Evolutionary conservation across 176 grass and related monocot species (phyloP).

Genomic region (Panicum miliaceum): DNA sequence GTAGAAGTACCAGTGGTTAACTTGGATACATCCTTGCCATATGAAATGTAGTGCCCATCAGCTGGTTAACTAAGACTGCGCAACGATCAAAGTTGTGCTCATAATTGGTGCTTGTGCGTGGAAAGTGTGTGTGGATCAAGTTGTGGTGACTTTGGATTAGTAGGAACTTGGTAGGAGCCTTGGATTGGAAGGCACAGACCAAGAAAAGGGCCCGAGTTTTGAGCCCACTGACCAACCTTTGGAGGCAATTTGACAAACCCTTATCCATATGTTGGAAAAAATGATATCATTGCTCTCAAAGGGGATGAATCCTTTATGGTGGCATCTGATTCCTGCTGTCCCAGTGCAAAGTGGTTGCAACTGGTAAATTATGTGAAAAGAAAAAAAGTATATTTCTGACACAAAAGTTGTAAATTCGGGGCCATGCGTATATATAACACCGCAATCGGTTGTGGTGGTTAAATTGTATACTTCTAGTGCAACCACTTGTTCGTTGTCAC

Average conservation of each 20-base stretch:
- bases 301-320: background rate
- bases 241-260: slow-evolving; percentile 25
- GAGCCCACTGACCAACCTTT: slow-evolving; percentile 34
- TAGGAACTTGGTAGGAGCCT: slow-evolving; percentile 25
- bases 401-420: background rate
- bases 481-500: background rate
- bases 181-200: slow-evolving; percentile 29
- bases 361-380: background rate
- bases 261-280: background rate
- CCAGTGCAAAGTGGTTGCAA: slow-evolving; percentile 20
- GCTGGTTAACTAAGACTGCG: slow-evolving; percentile 32
- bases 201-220: slow-evolving; percentile 18
- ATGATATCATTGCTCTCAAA: slow-evolving; percentile 18
- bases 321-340: slow-evolving; percentile 24
- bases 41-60: slow-evolving; percentile 1
- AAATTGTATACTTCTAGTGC: background rate
- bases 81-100: slow-evolving; percentile 37
- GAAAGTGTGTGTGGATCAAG: slow-evolving; percentile 34
- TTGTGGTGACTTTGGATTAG: slow-evolving; percentile 19
- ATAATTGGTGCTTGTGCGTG: slow-evolving; percentile 41
- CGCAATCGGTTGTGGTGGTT: background rate
- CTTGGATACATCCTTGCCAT: slow-evolving; percentile 26
- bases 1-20: slow-evolving; percentile 15
- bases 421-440: background rate
- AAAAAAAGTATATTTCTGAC: background rate